A percentile compares a stretch with the other conserved stretches of the same genome.
phyloP scores from a whole-genome alignment of 768 basidiomycete species.

The Mycena pura region DNA sequence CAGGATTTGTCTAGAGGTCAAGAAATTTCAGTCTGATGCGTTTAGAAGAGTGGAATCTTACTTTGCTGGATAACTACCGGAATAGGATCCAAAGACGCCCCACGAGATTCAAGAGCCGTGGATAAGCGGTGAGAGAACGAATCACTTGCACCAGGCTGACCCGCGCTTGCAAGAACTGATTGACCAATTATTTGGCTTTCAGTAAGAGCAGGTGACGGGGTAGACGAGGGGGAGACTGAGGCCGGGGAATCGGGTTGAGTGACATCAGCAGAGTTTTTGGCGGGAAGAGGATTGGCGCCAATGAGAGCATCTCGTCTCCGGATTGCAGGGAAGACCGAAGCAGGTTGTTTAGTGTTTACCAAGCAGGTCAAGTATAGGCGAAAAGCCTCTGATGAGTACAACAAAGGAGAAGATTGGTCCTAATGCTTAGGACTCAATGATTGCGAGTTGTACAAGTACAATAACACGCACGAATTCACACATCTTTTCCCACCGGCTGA shows the following conservation, averaged over 20 bases:
- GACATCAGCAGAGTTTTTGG: background rate
- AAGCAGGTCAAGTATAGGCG: constrained; percentile 77
- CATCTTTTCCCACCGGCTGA: constrained; percentile 84
- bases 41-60: constrained; percentile 42
- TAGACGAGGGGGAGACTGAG: background rate
- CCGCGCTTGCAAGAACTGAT: constrained; percentile 47
- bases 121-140: constrained; percentile 36
- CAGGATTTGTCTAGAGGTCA: constrained; percentile 23
- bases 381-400: constrained; percentile 76
- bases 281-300: constrained; percentile 36
- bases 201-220: constrained; percentile 20
- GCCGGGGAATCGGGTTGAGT: background rate
- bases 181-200: constrained; percentile 49
- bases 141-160: constrained; percentile 34
- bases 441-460: background rate
- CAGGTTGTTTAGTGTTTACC: constrained; percentile 59
- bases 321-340: constrained; percentile 70
- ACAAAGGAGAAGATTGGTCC: constrained; percentile 73
- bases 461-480: constrained; percentile 74
- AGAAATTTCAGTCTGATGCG: background rate
- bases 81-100: constrained; percentile 65
- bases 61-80: constrained; percentile 85
- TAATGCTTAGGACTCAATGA: constrained; percentile 37
- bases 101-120: constrained; percentile 49
- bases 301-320: constrained; percentile 72